Base-by-base conservation (phyloP, 106 monocot genomes). In the Platanthera zijinensis region DNA sequence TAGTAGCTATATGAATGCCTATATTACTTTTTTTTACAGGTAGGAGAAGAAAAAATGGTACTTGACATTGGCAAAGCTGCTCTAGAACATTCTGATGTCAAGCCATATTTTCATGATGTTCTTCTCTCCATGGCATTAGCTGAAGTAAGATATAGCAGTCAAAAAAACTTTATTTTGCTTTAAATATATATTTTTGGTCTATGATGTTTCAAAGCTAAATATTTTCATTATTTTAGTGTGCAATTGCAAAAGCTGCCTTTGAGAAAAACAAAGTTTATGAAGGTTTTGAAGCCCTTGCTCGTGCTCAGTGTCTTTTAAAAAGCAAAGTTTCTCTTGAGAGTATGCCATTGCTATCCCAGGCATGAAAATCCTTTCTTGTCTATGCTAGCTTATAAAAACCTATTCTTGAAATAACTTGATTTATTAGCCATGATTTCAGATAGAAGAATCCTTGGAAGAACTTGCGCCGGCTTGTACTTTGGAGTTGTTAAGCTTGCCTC, bases 261-360 rank as follows among this genome's bases (percentile, higher is more conserved):
- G 97, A 99, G 83, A 92, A 86, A 74, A 92, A 78, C 52, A 93
- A 88, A 84, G 84, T 99, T 51, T 91, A 84, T 82, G 88, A 88
- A 80, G 97, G 93, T 64, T 99, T 99, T 86, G 97, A 99, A 81
- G 91, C 97, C 73, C 85, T 99, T 79, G 97, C 97, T 75, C 91
- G 87, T 72, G 94, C 97, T 79, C 97, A 92, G 54, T 83, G 85
- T 79, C 77, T 99, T 51, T 78, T 99, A 46, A 91, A 83, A 84
- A 93, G 93, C 83, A 89, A 87, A 83, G 62, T 25, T 10, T 94
- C 89, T 84, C 78, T 91, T 19, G 89, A 22, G 46, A 86, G 87
- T 54, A 77, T 94, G 87, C 85, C 97, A 57, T 75, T 99, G 68
- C 57, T 99, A 74, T 83, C 82, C 73, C 91, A 99, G 91, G 97